Evolutionary conservation across 2,329 filamentous ascomycete species (phyloP).

Genomic region (Pyrenophora graminea): DNA sequence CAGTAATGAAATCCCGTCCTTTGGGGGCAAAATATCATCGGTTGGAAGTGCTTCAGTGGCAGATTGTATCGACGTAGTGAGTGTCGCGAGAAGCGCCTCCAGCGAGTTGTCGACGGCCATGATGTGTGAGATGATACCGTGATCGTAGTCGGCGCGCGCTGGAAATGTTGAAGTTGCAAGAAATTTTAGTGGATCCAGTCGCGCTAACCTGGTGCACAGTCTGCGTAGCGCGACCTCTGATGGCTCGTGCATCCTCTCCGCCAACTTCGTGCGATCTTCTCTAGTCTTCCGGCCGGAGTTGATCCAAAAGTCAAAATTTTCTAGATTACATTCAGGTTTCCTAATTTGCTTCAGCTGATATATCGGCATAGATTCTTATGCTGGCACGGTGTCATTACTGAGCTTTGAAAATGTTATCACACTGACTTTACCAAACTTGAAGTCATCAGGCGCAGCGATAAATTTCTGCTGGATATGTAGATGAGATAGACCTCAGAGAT

Average conservation of each 20-base stretch:
- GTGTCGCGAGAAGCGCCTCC: constrained; percentile 47
- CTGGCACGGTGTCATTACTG: no score
- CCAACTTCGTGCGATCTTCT: no score
- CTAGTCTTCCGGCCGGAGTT: no score
- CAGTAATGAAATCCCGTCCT: constrained; percentile 89
- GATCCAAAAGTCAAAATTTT: no score
- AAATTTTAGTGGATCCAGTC: constrained; percentile 18
- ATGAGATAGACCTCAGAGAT: no score
- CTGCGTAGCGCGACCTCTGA: background rate
- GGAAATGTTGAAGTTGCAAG: constrained; percentile 13
- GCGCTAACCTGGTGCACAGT: constrained; percentile 4
- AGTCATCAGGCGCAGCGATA: no score
- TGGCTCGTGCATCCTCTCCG: background rate
- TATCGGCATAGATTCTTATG: no score
- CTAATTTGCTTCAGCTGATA: no score
- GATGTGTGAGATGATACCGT: constrained; percentile 4
- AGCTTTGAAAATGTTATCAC: no score
- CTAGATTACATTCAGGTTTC: no score
- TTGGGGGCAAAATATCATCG: constrained; percentile 68
- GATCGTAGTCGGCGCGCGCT: constrained; percentile 6
- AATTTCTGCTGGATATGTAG: no score
- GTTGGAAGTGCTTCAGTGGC: constrained; percentile 58
- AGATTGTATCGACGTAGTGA: constrained; percentile 67
- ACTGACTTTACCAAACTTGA: no score
- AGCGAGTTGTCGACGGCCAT: constrained; percentile 49